These are phyloP conservation scores for Heimioporus sp. DNA, from an alignment of 768 basidiomycete genomes.

Conservation along the genomic window DNA sequence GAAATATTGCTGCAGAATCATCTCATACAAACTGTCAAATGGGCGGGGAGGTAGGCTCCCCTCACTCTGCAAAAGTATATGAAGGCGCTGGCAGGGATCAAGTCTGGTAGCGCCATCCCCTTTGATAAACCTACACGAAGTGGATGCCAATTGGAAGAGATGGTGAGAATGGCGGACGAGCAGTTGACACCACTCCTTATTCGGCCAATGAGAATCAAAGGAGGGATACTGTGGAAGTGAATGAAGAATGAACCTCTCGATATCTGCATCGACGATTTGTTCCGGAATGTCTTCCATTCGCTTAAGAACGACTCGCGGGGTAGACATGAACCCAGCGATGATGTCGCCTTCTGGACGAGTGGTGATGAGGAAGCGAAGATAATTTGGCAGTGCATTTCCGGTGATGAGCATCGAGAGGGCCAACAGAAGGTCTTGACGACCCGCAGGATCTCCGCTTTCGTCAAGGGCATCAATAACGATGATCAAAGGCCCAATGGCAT, in stretches of 20 bases:
- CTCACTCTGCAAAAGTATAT: not conserved
- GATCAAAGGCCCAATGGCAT: too few species aligned
- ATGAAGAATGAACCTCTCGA: not conserved
- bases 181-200: too few species aligned
- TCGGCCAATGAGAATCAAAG: not conserved
- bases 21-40: not conserved
- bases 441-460: too few species aligned
- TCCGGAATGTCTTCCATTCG: not conserved
- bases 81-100: not conserved
- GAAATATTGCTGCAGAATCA: not conserved
- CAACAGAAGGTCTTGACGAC: too few species aligned
- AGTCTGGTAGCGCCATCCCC: not conserved
- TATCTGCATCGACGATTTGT: not conserved
- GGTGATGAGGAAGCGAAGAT: constrained; percentile 18
- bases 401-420: too few species aligned
- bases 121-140: not conserved
- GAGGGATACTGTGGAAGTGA: not conserved
- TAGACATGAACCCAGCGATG: not conserved
- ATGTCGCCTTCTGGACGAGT: constrained; percentile 15
- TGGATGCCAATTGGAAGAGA: too few species aligned
- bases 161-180: too few species aligned
- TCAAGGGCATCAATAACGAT: too few species aligned
- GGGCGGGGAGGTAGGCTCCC: not conserved
- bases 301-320: not conserved
- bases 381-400: too few species aligned